Conservation (phyloP, 2,329 filamentous ascomycete species). For the Cladosporium sp. region DNA sequence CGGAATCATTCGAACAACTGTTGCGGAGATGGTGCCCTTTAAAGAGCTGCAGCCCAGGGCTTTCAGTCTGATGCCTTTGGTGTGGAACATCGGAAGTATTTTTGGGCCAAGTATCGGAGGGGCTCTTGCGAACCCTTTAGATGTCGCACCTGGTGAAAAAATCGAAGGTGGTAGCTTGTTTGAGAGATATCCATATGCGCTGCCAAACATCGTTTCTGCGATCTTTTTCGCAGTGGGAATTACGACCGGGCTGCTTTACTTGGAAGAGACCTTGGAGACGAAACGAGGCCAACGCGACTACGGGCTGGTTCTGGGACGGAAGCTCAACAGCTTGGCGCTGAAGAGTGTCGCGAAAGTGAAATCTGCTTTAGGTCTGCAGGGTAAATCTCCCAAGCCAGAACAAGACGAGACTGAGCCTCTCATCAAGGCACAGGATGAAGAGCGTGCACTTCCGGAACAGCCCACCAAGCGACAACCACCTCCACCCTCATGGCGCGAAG, state of each 20-base stretch:
- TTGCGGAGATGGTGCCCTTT: conserved; percentile 87
- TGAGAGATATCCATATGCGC: conserved; percentile 70
- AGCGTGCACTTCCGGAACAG: conserved; percentile 18
- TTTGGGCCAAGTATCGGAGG: conserved; percentile 87
- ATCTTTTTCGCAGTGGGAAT: conserved; percentile 76
- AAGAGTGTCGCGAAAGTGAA: neutral
- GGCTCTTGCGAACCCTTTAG: conserved; percentile 74
- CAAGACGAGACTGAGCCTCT: conserved; percentile 18
- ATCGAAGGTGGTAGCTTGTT: conserved; percentile 57
- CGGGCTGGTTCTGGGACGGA: conserved; percentile 68
- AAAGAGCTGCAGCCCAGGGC: conserved; percentile 81
- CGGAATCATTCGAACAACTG: conserved; percentile 75
- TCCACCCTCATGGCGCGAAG: conserved; percentile 52
- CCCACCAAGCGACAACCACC: conserved; percentile 17
- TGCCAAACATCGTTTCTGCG: conserved; percentile 79
- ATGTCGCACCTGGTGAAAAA: conserved; percentile 59
- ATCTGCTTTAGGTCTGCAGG: conserved; percentile 6
- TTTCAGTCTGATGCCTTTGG: conserved; percentile 90
- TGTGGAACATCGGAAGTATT: conserved; percentile 82
- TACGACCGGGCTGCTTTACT: conserved; percentile 68
- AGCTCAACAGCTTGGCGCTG: conserved; percentile 41
- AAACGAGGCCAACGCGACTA: conserved; percentile 67
- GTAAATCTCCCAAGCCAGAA: neutral
- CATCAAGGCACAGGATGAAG: conserved; percentile 22
- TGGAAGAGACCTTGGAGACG: conserved; percentile 78